Evolutionary conservation across 176 grass and related monocot species (phyloP).

Genomic region (Musa schizocarpa): DNA sequence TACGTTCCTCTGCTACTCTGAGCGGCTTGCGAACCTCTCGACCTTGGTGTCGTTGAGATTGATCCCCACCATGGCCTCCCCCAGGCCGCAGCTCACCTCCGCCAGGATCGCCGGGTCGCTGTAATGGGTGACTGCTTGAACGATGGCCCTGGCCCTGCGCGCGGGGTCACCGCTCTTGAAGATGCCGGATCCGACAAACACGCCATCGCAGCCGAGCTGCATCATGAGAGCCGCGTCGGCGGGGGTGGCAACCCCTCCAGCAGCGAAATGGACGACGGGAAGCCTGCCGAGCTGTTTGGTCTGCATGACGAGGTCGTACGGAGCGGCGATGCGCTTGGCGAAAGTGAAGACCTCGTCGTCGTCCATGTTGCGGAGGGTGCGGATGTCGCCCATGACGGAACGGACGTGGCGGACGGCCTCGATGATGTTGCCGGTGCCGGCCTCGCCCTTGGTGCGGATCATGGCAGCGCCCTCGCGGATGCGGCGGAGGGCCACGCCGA

Average conservation of each 20-base stretch:
- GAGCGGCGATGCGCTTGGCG: constrained; percentile 3
- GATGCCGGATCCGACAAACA: constrained; percentile 8
- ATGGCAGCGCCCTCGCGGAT: constrained; percentile 13
- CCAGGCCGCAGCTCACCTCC: constrained; percentile 5
- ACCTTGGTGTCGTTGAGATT: constrained; percentile 8
- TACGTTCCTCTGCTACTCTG: not conserved
- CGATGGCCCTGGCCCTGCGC: constrained; percentile 1
- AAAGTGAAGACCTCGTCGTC: constrained; percentile 11
- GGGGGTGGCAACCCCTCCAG: not conserved
- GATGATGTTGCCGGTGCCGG: constrained; percentile 8
- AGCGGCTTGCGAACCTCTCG: not conserved
- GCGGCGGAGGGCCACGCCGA: constrained; percentile 8
- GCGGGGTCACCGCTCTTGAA: not conserved
- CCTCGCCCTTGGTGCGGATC: constrained; percentile 11
- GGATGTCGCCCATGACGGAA: constrained; percentile 5
- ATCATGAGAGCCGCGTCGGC: constrained; percentile 11
- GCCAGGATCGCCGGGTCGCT: constrained; percentile 1
- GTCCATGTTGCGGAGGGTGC: constrained; percentile 5
- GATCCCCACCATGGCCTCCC: constrained; percentile 7
- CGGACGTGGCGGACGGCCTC: constrained; percentile 8
- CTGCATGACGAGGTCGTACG: constrained; percentile 11
- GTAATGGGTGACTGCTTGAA: constrained; percentile 4
- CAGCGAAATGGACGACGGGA: constrained; percentile 2
- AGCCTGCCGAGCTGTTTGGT: constrained; percentile 4
- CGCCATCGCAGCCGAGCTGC: constrained; percentile 4